phyloP scores from a whole-genome alignment of 2,329 filamentous ascomycete genomes.

The Dactylellina cionopaga region DNA sequence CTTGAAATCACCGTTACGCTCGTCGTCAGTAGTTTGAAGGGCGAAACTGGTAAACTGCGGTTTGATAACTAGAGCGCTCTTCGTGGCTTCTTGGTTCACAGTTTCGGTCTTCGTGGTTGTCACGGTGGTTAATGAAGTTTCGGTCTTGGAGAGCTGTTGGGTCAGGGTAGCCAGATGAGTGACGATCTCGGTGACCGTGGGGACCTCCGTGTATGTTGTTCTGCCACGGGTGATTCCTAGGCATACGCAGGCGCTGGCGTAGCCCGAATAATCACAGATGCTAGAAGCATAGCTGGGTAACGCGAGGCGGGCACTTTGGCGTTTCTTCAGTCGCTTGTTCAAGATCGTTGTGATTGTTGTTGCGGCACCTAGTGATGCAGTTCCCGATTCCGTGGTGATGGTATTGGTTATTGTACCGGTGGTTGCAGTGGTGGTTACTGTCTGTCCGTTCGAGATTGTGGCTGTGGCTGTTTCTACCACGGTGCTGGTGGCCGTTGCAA shows the following conservation, averaged over 20 bases:
- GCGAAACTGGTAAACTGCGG: slow-evolving; percentile 10
- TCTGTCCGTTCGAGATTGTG: neutral
- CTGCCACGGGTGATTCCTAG: slow-evolving; percentile 50
- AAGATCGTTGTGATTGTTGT: slow-evolving; percentile 7
- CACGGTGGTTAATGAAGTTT: neutral
- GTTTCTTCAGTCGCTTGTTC: neutral
- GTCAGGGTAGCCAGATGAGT: neutral
- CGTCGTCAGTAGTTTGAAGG: slow-evolving; percentile 19
- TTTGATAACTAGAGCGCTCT: neutral
- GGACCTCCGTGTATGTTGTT: slow-evolving; percentile 49
- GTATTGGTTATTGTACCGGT: slow-evolving; percentile 4
- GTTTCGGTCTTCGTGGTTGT: neutral
- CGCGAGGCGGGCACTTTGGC: neutral
- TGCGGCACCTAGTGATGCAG: neutral
- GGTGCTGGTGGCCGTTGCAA: slow-evolving; percentile 1
- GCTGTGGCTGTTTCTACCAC: neutral
- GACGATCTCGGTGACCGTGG: slow-evolving; percentile 45
- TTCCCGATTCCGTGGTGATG: slow-evolving; percentile 1
- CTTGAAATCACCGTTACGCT: neutral
- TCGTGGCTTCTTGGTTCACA: neutral
- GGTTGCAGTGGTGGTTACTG: neutral
- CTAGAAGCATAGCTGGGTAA: too few species aligned
- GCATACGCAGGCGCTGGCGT: slow-evolving; percentile 56
- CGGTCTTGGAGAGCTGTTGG: neutral
- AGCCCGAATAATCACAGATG: slow-evolving; percentile 54